Conservation (phyloP, 495 filamentous ascomycete species). For the Pseudomonodictys pantanalensis region DNA sequence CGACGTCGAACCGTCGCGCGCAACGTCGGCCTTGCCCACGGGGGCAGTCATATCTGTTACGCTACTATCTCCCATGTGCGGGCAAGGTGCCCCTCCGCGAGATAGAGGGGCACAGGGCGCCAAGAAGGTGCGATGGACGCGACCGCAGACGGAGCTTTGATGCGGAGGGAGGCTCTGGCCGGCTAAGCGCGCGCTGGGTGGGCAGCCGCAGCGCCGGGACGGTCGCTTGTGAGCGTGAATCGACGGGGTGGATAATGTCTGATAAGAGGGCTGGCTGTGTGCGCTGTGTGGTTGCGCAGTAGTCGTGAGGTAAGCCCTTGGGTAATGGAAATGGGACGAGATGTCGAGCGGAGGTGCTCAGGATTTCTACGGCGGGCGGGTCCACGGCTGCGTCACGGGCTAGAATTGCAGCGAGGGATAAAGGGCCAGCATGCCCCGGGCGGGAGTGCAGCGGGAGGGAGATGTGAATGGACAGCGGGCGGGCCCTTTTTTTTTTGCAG, state of each 20-base stretch:
- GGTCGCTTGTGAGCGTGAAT: conserved; percentile 27
- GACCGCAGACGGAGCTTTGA: conserved; percentile 6
- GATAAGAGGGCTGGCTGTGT: conserved; percentile 20
- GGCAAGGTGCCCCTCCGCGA: conserved; percentile 33
- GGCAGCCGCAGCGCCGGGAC: conserved; percentile 18
- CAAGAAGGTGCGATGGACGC: conserved; percentile 34
- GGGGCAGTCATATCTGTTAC: conserved; percentile 37
- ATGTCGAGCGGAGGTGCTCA: conserved; percentile 22
- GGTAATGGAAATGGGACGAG: conserved; percentile 40
- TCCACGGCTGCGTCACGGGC: conserved; percentile 14
- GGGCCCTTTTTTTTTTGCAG: no score
- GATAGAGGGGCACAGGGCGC: conserved; percentile 33
- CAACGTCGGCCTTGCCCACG: conserved; percentile 37
- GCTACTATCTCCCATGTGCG: conserved; percentile 40
- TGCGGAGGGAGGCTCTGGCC: conserved; percentile 19
- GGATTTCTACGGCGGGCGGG: conserved; percentile 30
- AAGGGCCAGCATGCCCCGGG: no score
- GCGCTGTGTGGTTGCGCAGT: conserved; percentile 31
- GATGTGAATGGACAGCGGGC: no score
- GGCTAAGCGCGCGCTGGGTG: conserved; percentile 30
- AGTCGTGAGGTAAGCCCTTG: conserved; percentile 41
- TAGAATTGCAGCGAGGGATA: no score
- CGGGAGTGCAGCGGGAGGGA: background rate
- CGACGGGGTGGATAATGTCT: conserved; percentile 29
- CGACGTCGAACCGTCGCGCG: conserved; percentile 40